Percentiles rank a stretch among this genome's conserved stretches.
Conservation (phyloP, 2,329 filamentous ascomycete genomes). For the Colletotrichum nymphaeae region DNA sequence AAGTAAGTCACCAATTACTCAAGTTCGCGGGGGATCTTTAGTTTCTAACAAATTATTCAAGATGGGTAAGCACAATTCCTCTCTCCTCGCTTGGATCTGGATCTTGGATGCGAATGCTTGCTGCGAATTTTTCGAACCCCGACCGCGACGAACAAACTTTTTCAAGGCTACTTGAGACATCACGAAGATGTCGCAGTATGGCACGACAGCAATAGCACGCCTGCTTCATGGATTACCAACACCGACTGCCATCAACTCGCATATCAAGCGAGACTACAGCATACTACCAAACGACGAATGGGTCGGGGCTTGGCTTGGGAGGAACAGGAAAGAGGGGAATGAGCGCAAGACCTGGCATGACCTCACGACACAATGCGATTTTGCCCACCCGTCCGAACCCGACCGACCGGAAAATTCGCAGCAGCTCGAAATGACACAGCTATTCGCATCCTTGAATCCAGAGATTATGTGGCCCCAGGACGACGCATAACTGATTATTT, state of each 20-base stretch:
- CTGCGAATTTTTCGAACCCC: conserved; percentile 6
- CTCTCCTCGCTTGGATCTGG: conserved; percentile 4
- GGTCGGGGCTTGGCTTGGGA: neutral
- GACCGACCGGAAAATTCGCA: neutral
- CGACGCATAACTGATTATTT: conserved; percentile 44
- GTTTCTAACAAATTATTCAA: conserved; percentile 56
- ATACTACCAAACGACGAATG: neutral
- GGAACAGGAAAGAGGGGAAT: neutral
- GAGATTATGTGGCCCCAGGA: neutral
- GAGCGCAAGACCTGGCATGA: neutral
- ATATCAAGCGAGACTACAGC: neutral
- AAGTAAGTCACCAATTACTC: conserved; percentile 33
- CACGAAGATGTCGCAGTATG: neutral
- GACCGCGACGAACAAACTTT: conserved; percentile 27
- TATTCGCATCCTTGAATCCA: neutral
- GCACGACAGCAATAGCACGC: neutral
- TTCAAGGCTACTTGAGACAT: neutral
- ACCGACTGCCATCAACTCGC: neutral
- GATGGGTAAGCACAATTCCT: conserved; percentile 68
- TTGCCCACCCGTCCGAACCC: neutral
- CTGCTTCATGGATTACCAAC: neutral
- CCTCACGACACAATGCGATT: neutral
- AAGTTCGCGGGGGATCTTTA: conserved; percentile 8
- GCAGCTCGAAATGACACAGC: neutral
- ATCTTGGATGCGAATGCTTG: conserved; percentile 17